A percentile compares a stretch with the other conserved stretches of the same genome.
Evolutionary conservation across 768 basidiomycete species (phyloP).

Genomic region (Hirschioporus abietinus): DNA sequence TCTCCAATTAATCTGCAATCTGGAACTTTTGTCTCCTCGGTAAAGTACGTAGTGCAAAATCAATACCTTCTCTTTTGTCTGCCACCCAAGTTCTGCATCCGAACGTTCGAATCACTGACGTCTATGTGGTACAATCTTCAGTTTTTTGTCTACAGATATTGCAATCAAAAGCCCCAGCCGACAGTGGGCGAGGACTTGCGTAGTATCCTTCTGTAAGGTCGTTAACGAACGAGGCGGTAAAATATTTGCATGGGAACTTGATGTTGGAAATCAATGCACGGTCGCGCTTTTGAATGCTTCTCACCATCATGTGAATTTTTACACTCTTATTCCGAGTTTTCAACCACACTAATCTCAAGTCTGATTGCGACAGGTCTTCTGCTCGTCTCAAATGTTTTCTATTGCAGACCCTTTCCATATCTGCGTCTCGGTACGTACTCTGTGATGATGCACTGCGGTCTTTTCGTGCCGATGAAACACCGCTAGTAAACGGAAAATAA

Average conservation of each 20-base stretch:
- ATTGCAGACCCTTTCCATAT: neutral
- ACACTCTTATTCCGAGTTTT: neutral
- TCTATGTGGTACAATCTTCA: neutral
- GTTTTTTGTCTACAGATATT: neutral
- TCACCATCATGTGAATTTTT: neutral
- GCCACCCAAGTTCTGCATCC: too few relatives aligned
- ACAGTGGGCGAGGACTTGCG: too few relatives aligned
- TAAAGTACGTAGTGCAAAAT: conserved; percentile 1
- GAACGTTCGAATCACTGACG: neutral
- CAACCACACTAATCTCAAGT: neutral
- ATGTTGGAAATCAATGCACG: neutral
- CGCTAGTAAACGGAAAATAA: too few relatives aligned
- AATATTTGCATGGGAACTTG: neutral
- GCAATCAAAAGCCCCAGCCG: neutral
- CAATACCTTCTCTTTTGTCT: neutral
- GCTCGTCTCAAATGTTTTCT: neutral
- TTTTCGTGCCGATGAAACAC: too few relatives aligned
- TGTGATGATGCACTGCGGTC: too few relatives aligned
- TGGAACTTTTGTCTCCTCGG: neutral
- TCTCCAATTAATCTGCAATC: neutral
- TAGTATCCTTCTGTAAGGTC: too few relatives aligned
- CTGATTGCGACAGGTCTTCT: too few relatives aligned
- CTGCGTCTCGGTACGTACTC: too few relatives aligned
- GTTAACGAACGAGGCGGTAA: neutral
- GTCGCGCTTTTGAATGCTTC: neutral